Conservation (phyloP, 2,329 filamentous ascomycete species). For the Diaporthe helianthi region DNA sequence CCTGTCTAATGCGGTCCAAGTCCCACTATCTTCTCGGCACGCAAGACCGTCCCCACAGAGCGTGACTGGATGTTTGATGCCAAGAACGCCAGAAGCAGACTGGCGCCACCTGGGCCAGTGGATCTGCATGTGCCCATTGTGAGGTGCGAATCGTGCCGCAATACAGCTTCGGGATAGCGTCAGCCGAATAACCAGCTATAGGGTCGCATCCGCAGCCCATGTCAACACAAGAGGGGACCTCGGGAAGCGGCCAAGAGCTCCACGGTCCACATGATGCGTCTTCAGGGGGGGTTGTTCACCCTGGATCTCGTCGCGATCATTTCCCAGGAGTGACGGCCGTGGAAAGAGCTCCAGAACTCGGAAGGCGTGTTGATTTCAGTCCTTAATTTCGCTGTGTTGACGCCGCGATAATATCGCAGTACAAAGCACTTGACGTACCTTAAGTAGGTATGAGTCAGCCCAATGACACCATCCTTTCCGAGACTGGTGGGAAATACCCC, state of each 20-base stretch:
- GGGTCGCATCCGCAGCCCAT: not conserved
- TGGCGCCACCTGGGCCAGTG: too few species aligned
- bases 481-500: not conserved
- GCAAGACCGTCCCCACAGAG: conserved; percentile 22
- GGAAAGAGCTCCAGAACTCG: not conserved
- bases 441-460: not conserved
- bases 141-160: conserved; percentile 3
- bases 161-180: conserved; percentile 18
- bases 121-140: not conserved
- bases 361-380: not conserved
- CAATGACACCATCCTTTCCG: too few species aligned
- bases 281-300: not conserved
- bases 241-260: not conserved
- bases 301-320: not conserved
- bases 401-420: not conserved
- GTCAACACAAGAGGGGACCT: not conserved
- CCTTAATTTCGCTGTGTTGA: not conserved
- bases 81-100: conserved; percentile 14
- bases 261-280: not conserved
- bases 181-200: not conserved
- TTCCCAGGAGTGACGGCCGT: not conserved
- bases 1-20: conserved; percentile 13
- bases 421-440: not conserved
- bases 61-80: conserved; percentile 2
- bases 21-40: conserved; percentile 20